Percentiles rank a stretch among this genome's conserved stretches.
Evolutionary conservation across 257 asterid genomes (phyloP).

Genomic region (Rubia yunnanensis): DNA sequence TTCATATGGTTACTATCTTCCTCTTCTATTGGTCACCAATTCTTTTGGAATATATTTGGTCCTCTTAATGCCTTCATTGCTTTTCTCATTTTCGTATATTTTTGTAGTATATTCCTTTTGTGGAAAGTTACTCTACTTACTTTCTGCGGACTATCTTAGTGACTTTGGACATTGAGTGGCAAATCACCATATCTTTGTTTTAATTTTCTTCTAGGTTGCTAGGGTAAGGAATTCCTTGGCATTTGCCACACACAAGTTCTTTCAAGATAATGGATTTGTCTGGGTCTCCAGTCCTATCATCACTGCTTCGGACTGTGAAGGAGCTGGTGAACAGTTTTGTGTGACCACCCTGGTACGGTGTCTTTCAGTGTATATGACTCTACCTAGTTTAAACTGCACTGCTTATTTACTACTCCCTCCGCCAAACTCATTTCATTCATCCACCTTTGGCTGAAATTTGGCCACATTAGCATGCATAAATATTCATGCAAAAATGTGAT

Average conservation of each 20-base stretch:
- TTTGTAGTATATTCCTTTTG: neutral
- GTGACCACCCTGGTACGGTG: constrained; percentile 92
- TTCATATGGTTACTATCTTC: neutral
- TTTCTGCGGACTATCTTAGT: neutral
- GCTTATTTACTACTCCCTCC: neutral
- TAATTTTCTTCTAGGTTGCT: constrained; percentile 54
- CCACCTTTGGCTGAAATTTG: too few relatives aligned
- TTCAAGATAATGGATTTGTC: constrained; percentile 88
- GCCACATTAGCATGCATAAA: too few relatives aligned
- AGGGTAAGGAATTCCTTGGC: constrained; percentile 95
- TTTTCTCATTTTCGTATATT: neutral
- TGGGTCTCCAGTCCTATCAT: constrained; percentile 98
- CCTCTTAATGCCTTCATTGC: neutral
- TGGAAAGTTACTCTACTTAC: neutral
- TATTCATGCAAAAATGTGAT: too few relatives aligned
- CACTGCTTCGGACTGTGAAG: constrained; percentile 99
- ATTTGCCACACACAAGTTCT: constrained; percentile 89
- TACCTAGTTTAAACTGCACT: neutral
- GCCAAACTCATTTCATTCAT: too few relatives aligned
- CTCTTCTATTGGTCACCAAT: neutral
- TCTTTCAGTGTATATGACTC: neutral
- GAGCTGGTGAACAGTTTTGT: constrained; percentile 99
- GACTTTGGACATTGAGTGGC: neutral
- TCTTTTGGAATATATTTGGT: neutral
- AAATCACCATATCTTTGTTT: constrained; percentile 10